phyloP scores from a whole-genome alignment of 2,329 filamentous ascomycete species.

The Aspergillus neoniger region DNA sequence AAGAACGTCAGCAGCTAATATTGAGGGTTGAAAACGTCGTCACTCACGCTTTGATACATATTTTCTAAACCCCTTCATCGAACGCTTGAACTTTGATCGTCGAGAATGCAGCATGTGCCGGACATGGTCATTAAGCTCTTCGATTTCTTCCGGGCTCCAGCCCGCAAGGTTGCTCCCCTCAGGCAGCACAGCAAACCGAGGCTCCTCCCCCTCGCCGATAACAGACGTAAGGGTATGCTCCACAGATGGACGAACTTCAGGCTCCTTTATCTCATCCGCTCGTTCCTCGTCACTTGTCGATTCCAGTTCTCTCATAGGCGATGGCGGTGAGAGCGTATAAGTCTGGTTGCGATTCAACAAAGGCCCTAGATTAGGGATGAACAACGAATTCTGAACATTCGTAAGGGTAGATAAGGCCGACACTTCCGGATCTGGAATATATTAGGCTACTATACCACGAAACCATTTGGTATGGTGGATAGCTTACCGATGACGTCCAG shows the following conservation, averaged over 20 bases:
- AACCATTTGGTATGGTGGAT: background rate
- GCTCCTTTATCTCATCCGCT: slow-evolving; percentile 20
- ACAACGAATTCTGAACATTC: slow-evolving; percentile 87
- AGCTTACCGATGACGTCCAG: slow-evolving; percentile 67
- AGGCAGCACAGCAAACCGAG: slow-evolving; percentile 77
- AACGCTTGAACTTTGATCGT: slow-evolving; percentile 75
- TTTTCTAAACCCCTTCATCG: slow-evolving; percentile 76
- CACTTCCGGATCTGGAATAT: slow-evolving; percentile 71
- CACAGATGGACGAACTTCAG: slow-evolving; percentile 31
- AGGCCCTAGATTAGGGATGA: slow-evolving; percentile 76
- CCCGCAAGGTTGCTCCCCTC: slow-evolving; percentile 71
- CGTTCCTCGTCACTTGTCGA: slow-evolving; percentile 29
- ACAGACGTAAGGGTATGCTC: slow-evolving; percentile 65
- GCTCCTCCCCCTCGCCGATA: slow-evolving; percentile 67
- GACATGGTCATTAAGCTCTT: slow-evolving; percentile 80
- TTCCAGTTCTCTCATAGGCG: slow-evolving; percentile 29
- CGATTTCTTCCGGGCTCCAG: slow-evolving; percentile 74
- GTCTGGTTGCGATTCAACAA: slow-evolving; percentile 76
- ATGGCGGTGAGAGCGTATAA: slow-evolving; percentile 66
- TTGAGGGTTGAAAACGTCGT: too few species aligned
- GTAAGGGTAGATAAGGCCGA: slow-evolving; percentile 80
- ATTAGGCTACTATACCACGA: background rate
- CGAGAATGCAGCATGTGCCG: slow-evolving; percentile 84
- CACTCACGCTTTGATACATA: slow-evolving; percentile 68
- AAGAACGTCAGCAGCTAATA: slow-evolving; percentile 1